Conservation (phyloP, 129 eudicot species). For the Tagetes patula region DNA sequence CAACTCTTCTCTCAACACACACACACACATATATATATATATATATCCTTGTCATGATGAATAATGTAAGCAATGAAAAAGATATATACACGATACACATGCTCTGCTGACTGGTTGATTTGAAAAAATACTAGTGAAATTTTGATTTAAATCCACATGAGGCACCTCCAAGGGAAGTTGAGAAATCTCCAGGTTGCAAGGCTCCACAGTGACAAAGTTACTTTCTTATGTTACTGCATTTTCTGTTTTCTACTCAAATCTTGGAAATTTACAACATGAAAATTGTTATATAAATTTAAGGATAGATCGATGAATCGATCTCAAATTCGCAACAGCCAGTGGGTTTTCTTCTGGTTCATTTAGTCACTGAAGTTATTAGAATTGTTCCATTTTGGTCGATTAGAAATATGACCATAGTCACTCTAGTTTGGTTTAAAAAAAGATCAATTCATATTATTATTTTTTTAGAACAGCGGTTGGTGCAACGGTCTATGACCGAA, state of each 20-base stretch:
- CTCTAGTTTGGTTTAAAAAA: background rate
- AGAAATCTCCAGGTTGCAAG: constrained; percentile 67
- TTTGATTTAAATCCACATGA: constrained; percentile 79
- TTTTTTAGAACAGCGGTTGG: too few relatives aligned
- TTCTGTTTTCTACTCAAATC: background rate
- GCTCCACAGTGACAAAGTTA: constrained; percentile 68
- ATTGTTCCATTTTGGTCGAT: background rate
- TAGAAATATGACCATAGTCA: background rate
- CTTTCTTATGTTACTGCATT: constrained; percentile 1
- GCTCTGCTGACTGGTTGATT: constrained; percentile 72
- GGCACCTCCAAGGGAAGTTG: constrained; percentile 86
- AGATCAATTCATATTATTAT: background rate
- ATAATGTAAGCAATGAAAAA: constrained; percentile 19
- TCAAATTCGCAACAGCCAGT: background rate
- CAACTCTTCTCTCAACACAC: background rate
- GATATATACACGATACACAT: constrained; percentile 56
- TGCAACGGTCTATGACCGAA: too few relatives aligned
- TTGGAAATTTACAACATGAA: background rate
- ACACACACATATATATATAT: too few relatives aligned
- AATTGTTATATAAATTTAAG: background rate
- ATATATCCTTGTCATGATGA: background rate
- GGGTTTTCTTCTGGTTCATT: background rate
- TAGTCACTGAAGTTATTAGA: background rate
- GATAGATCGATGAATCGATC: background rate
- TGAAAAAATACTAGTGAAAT: constrained; percentile 66